These are phyloP conservation scores for Aspergillus luchuensis DNA, from an alignment of 2,329 filamentous ascomycete genomes.

Conservation along the genomic window DNA sequence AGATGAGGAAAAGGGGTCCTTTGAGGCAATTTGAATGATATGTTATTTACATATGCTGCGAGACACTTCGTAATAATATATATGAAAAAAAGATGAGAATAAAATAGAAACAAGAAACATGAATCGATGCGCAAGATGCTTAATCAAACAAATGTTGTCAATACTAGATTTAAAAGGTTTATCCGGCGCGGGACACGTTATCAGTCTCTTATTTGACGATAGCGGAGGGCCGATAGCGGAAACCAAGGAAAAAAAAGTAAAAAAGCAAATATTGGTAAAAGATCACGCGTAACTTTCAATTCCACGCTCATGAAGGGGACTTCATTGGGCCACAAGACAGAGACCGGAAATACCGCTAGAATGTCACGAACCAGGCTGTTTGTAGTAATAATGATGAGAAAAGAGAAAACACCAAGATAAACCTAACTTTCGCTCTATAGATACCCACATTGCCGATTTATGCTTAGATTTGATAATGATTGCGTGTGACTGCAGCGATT, in stretches of 20 bases:
- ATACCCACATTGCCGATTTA: not conserved
- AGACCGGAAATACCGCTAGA: not conserved
- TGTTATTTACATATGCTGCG: not conserved
- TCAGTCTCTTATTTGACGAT: not conserved
- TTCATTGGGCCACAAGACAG: not conserved
- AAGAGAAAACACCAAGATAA: not conserved
- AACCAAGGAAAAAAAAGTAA: not conserved
- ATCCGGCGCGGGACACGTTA: too few relatives aligned
- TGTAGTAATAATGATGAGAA: not conserved
- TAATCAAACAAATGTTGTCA: too few relatives aligned
- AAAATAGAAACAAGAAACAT: too few relatives aligned
- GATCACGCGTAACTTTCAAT: not conserved
- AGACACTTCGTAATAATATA: not conserved
- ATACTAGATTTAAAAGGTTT: too few relatives aligned
- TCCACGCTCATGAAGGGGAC: not conserved
- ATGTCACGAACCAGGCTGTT: not conserved
- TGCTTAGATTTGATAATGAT: not conserved
- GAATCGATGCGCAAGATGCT: not conserved
- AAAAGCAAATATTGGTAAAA: not conserved
- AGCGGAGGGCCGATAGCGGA: not conserved
- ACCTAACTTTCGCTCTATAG: not conserved
- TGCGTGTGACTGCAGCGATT: not conserved
- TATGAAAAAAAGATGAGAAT: not conserved
- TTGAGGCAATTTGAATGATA: not conserved
- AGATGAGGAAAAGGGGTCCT: not conserved